phyloP scores from a whole-genome alignment of 805 yeast species.

The Starmerella stellata region DNA sequence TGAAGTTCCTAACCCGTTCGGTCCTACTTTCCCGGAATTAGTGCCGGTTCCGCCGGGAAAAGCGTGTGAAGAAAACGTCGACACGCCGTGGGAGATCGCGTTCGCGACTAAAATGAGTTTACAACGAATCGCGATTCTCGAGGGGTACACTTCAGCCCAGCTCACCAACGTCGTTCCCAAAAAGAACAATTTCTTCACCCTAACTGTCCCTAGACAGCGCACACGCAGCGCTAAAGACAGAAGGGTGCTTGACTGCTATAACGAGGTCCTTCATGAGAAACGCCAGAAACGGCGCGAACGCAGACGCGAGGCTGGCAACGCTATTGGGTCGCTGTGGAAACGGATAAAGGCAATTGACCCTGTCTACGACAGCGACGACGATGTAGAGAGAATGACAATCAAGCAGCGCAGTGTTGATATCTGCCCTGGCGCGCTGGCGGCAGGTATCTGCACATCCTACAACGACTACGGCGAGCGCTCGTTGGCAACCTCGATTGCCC shows the following conservation, averaged over 20 bases:
- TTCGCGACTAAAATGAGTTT: conserved; percentile 29
- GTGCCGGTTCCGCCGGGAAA: conserved; percentile 25
- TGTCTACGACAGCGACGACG: conserved; percentile 23
- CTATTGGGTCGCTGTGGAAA: conserved; percentile 19
- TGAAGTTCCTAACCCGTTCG: conserved; percentile 42
- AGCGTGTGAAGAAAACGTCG: conserved; percentile 27
- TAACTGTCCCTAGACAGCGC: conserved; percentile 8
- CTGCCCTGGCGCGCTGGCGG: conserved; percentile 14
- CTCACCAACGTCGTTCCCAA: not conserved
- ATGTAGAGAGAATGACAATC: conserved; percentile 7
- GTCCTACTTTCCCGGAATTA: conserved; percentile 25
- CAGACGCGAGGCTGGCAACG: conserved; percentile 15
- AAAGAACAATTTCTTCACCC: conserved; percentile 1
- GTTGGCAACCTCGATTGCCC: conserved; percentile 5
- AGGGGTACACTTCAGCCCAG: conserved; percentile 3
- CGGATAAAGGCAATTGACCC: conserved; percentile 21
- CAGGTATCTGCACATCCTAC: conserved; percentile 11
- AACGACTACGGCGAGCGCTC: conserved; percentile 14
- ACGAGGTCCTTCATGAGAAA: conserved; percentile 9
- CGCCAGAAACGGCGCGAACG: conserved; percentile 16
- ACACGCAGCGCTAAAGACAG: conserved; percentile 13
- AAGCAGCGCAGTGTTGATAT: conserved; percentile 5
- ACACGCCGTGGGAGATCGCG: conserved; percentile 27
- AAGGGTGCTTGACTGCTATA: conserved; percentile 12
- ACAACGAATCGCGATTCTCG: conserved; percentile 25